These are phyloP conservation scores for Peronospora farinosa DNA, from an alignment of 352 stramenopile species.

Conservation along the genomic window DNA sequence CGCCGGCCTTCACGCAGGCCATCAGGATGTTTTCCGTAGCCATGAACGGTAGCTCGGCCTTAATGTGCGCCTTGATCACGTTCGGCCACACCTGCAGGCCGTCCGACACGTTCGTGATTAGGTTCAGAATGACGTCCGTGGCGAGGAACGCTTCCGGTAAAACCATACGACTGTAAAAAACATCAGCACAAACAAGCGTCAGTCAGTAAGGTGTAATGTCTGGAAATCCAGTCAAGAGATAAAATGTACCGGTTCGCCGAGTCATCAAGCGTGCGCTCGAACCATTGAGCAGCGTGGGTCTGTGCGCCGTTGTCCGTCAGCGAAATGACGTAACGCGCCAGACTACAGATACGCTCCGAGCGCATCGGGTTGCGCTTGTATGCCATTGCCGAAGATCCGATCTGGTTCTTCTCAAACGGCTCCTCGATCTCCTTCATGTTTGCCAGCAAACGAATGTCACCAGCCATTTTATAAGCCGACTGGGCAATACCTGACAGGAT, in stretches of 20 bases:
- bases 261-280: slow-evolving; percentile 98
- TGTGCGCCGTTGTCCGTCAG: slow-evolving; percentile 94
- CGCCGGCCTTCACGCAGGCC: slow-evolving; percentile 96
- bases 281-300: slow-evolving; percentile 97
- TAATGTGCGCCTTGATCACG: slow-evolving; percentile 95
- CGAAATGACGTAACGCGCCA: slow-evolving; percentile 97
- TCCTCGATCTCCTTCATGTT: slow-evolving; percentile 99
- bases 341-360: slow-evolving; percentile 95
- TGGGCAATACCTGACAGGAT: slow-evolving; percentile 95
- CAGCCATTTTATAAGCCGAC: slow-evolving; percentile 98
- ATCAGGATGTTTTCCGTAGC: slow-evolving; percentile 99
- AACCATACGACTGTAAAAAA: slow-evolving; percentile 83
- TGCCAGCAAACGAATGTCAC: slow-evolving; percentile 96
- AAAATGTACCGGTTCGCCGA: slow-evolving; percentile 91
- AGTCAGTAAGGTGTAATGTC: slow-evolving; percentile 10
- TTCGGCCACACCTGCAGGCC: slow-evolving; percentile 94
- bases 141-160: slow-evolving; percentile 97
- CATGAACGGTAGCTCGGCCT: slow-evolving; percentile 99
- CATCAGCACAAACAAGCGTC: slow-evolving; percentile 6
- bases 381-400: slow-evolving; percentile 97
- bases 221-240: not conserved
- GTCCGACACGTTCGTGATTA: slow-evolving; percentile 96
- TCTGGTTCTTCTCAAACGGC: slow-evolving; percentile 91
- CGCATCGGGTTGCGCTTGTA: slow-evolving; percentile 99
- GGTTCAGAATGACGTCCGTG: slow-evolving; percentile 96